phyloP scores from a whole-genome alignment of 306 rosid genomes.

The Geum urbanum region DNA sequence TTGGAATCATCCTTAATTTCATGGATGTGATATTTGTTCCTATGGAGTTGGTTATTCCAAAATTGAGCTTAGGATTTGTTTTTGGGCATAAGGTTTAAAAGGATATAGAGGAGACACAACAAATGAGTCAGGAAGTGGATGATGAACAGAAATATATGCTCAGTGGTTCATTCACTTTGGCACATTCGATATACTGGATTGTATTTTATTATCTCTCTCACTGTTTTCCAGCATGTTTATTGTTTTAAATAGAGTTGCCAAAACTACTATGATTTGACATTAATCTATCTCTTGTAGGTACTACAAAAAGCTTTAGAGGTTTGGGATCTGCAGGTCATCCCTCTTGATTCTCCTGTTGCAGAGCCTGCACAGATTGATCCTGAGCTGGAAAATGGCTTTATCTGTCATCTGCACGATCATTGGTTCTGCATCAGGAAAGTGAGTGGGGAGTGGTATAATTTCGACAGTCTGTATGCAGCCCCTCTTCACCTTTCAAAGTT shows the following conservation, averaged over 20 bases:
- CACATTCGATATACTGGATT: neutral
- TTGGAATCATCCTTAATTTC: too few species aligned
- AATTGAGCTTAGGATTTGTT: neutral
- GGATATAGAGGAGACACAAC: neutral
- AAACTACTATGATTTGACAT: neutral
- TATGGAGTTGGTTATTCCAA: neutral
- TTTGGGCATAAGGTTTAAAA: neutral
- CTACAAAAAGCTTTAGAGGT: conserved; percentile 94
- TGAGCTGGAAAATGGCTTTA: conserved; percentile 86
- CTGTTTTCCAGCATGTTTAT: neutral
- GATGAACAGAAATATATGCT: neutral
- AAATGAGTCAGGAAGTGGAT: neutral
- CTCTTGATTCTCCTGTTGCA: conserved; percentile 93
- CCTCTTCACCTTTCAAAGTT: conserved; percentile 92
- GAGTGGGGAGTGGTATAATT: conserved; percentile 92
- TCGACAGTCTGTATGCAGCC: conserved; percentile 94
- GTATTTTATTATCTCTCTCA: neutral
- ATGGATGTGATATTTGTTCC: neutral
- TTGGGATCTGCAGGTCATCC: conserved; percentile 97
- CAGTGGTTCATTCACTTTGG: neutral
- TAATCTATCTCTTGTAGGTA: conserved; percentile 51
- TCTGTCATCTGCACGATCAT: conserved; percentile 90
- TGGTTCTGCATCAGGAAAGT: conserved; percentile 98
- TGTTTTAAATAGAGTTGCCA: neutral
- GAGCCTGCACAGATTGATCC: conserved; percentile 98